Evolutionary conservation across 371 early-diverging fungal genomes (phyloP), one percentile per base, ranked within the genome.

Genomic region (Gilbertella persicaria): DNA sequence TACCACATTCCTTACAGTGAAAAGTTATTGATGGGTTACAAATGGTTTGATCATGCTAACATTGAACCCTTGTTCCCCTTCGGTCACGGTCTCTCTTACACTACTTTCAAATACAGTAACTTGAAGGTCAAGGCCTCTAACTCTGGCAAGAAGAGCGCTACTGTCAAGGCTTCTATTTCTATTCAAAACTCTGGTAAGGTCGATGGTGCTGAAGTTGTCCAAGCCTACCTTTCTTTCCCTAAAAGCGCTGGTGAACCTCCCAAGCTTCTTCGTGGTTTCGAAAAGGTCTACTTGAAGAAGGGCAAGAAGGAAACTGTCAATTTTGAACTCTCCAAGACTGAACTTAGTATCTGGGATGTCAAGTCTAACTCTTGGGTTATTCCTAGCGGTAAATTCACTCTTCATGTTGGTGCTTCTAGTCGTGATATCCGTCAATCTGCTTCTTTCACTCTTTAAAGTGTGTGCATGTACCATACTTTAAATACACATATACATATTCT

Each of bases 21-120:
- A 58, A 75, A 75, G 17, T 43, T 82, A 14, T 65, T 69, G 41
- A 54, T 83, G 35, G 87, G 81, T 24, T 84, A 87, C 62, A 72
- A 77, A 38, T 75, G 68, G 62, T 67, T 70, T 53, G 81, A 85
- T 45, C 54, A 64, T 29, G 43, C 67, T 5, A 59, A 61, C 12
- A 78, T 82, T 47, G 52, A 58, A 7, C 83, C 86, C 24, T 45
- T 76, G 9, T 82, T 77, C 56, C 62, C 67, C 14, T 87, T 87
- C 41, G 87, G 85, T 29, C 73, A 71, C 58, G 87, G 87, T 26
- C 57, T 87, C n/a, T 81, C 84, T 4, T 87, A 85, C 66, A 79
- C 87, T 17, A 69, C 42, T 14, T 87, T 84, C 55, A 51, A 50
- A 4, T 84, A 83, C 58, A 61, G 62, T 23, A 41, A 68, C 21